phyloP scores from a whole-genome alignment of 1,284 basidiomycete genomes.

The Spongispora temasekensis region DNA sequence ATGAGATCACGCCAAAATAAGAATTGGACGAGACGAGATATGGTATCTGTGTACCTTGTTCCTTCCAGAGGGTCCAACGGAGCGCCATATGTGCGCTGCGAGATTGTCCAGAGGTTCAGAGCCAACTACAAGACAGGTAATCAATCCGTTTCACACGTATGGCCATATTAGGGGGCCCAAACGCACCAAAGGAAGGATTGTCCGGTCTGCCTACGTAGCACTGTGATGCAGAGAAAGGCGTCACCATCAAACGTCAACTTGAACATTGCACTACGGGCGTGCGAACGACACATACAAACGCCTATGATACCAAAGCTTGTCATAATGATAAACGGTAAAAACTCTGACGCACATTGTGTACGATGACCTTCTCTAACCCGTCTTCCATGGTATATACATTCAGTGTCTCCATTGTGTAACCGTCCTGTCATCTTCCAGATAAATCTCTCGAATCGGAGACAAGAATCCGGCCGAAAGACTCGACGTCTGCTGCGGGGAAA shows the following conservation, averaged over 20 bases:
- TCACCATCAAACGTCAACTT: not conserved
- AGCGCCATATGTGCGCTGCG: constrained; percentile 68
- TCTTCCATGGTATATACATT: constrained; percentile 51
- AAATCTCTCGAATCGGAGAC: not conserved
- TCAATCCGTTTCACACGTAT: not conserved
- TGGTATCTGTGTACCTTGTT: no score
- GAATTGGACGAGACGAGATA: no score
- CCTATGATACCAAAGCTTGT: constrained; percentile 9
- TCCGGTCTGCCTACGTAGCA: constrained; percentile 67
- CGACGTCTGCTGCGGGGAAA: not conserved
- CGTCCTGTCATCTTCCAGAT: constrained; percentile 42
- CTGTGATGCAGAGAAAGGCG: constrained; percentile 18
- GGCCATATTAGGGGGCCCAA: no score
- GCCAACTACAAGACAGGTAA: constrained; percentile 53
- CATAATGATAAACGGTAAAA: not conserved
- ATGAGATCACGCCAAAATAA: not conserved
- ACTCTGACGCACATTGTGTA: constrained; percentile 38
- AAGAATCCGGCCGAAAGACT: not conserved
- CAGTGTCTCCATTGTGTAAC: constrained; percentile 55
- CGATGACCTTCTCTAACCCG: constrained; percentile 47
- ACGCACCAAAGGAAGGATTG: constrained; percentile 63
- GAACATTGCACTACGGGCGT: no score
- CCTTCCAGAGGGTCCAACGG: constrained; percentile 78
- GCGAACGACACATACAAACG: constrained; percentile 16
- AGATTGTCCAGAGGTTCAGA: constrained; percentile 72